These are phyloP conservation scores for Hemisphaericaspora xylanilytica DNA, from an alignment of 1,139 yeast species.

Conservation along the genomic window DNA sequence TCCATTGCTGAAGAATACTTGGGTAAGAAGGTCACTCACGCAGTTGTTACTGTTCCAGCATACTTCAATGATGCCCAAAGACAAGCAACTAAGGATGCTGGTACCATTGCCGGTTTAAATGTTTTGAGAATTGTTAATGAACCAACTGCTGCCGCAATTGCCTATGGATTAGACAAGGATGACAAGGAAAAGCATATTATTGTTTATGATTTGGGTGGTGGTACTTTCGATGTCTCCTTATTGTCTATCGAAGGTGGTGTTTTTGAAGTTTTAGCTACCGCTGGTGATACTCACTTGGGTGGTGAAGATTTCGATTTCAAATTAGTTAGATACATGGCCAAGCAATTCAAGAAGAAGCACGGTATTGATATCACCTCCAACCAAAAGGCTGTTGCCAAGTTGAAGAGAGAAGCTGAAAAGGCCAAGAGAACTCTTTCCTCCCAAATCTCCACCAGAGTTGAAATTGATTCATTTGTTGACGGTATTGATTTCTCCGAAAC, in stretches of 20 bases:
- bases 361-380: constrained; percentile 71
- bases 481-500: constrained; percentile 95
- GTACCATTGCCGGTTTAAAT: constrained; percentile 92
- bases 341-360: constrained; percentile 86
- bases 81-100: constrained; percentile 98
- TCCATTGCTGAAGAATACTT: constrained; percentile 89
- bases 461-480: constrained; percentile 91
- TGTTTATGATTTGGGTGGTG: constrained; percentile 55
- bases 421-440: constrained; percentile 93
- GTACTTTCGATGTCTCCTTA: constrained; percentile 53
- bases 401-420: constrained; percentile 95
- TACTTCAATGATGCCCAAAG: constrained; percentile 98
- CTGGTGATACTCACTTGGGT: constrained; percentile 57
- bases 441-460: constrained; percentile 86
- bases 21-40: constrained; percentile 87
- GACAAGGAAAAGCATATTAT: constrained; percentile 48
- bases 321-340: constrained; percentile 80
- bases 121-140: constrained; percentile 94
- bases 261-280: constrained; percentile 51
- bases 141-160: constrained; percentile 98
- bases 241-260: constrained; percentile 53
- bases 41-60: constrained; percentile 96
- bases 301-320: constrained; percentile 97
- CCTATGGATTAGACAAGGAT: constrained; percentile 90
- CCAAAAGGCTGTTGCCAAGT: constrained; percentile 79